Conservation (phyloP, 1,284 basidiomycete genomes). For the Cryptococcus sp. region DNA sequence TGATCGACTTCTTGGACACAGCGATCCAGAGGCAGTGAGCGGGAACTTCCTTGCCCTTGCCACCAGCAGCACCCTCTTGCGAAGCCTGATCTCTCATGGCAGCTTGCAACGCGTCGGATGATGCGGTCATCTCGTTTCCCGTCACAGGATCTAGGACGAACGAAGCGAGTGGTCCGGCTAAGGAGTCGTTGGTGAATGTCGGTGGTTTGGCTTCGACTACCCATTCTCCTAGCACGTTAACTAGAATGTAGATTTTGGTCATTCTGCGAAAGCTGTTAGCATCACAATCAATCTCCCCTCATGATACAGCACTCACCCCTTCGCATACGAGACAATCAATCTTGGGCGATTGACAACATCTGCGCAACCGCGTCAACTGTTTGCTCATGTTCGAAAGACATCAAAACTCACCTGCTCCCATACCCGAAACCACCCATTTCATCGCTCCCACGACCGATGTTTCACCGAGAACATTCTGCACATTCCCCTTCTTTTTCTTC, state of each 20-base stretch:
- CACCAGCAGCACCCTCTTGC: constrained; percentile 20
- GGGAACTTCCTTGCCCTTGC: constrained; percentile 38
- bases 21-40: constrained; percentile 57
- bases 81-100: constrained; percentile 33
- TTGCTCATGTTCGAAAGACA: neutral
- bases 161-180: constrained; percentile 59
- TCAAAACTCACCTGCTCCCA: constrained; percentile 58
- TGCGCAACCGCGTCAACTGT: constrained; percentile 30
- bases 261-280: constrained; percentile 24
- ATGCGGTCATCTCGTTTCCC: constrained; percentile 59
- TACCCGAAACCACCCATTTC: constrained; percentile 65
- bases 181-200: constrained; percentile 52
- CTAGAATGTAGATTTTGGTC: constrained; percentile 62
- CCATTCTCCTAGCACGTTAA: constrained; percentile 58
- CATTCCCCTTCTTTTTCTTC: constrained; percentile 49
- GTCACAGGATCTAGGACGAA: constrained; percentile 66
- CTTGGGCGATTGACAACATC: constrained; percentile 62
- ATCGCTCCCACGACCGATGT: constrained; percentile 57
- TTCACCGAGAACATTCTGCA: constrained; percentile 48
- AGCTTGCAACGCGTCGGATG: constrained; percentile 52
- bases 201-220: constrained; percentile 58
- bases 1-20: constrained; percentile 41
- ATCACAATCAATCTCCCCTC: too few relatives aligned
- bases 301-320: constrained; percentile 55
- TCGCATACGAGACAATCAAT: constrained; percentile 63